These are phyloP conservation scores for Austroboletus eburneus DNA, from an alignment of 768 basidiomycete genomes.

Conservation along the genomic window DNA sequence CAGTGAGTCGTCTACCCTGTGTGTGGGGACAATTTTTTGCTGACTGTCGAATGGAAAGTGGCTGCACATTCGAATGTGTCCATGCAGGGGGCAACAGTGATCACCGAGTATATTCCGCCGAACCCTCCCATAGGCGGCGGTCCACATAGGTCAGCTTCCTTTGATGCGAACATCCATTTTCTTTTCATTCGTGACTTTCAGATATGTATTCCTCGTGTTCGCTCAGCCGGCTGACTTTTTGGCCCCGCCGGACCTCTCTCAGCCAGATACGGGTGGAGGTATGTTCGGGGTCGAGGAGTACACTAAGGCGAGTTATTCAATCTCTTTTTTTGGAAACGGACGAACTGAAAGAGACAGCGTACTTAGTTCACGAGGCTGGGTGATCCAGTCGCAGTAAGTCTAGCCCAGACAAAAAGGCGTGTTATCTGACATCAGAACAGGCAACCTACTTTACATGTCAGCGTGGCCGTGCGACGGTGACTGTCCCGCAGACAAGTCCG, in stretches of 20 bases:
- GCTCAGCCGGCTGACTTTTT: conserved; percentile 59
- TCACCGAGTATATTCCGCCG: conserved; percentile 71
- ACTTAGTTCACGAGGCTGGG: conserved; percentile 53
- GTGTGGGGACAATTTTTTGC: background rate
- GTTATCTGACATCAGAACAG: too few relatives aligned
- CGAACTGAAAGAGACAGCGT: conserved; percentile 1
- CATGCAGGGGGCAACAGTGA: conserved; percentile 40
- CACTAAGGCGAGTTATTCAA: conserved; percentile 38
- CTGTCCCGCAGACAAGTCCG: conserved; percentile 55
- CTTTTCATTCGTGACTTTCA: conserved; percentile 21
- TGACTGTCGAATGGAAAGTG: background rate
- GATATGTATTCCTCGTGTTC: conserved; percentile 68
- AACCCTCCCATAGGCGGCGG: conserved; percentile 66
- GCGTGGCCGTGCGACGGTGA: conserved; percentile 53
- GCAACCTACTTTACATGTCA: conserved; percentile 73
- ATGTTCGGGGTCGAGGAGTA: conserved; percentile 57
- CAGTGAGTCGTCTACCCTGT: conserved; percentile 30
- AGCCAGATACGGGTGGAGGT: conserved; percentile 47
- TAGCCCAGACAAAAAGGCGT: background rate
- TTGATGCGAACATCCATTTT: too few relatives aligned
- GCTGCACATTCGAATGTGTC: conserved; percentile 36
- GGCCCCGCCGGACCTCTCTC: conserved; percentile 53
- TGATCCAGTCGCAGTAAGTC: conserved; percentile 53
- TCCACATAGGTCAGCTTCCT: conserved; percentile 55
- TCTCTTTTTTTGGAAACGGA: background rate